Conservation (phyloP, 2,329 filamentous ascomycete species). For the Rutstroemia sp. region DNA sequence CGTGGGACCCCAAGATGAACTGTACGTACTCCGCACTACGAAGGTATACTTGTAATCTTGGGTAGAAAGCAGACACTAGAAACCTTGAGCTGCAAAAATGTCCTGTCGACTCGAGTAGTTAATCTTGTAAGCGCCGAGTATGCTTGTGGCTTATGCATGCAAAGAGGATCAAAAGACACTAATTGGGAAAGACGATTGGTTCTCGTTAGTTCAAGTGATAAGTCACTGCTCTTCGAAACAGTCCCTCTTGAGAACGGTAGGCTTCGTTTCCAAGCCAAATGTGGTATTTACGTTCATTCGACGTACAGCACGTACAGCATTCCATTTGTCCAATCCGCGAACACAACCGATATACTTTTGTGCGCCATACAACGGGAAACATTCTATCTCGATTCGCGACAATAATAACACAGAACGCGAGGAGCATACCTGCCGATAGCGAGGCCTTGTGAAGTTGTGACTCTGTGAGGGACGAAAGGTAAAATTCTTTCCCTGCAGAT, state of each 20-base stretch:
- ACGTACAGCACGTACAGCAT: neutral
- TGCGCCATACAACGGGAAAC: neutral
- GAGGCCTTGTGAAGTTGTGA: too few relatives aligned
- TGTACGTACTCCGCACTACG: too few relatives aligned
- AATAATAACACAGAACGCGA: neutral
- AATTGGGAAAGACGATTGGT: neutral
- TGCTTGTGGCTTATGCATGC: conserved; percentile 1
- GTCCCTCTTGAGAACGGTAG: neutral
- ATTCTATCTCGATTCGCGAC: neutral
- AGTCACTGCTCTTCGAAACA: too few relatives aligned
- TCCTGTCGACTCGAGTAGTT: neutral
- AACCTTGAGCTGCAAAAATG: neutral
- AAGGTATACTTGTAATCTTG: neutral
- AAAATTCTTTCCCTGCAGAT: too few relatives aligned
- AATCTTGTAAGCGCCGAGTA: conserved; percentile 6
- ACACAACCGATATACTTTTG: too few relatives aligned
- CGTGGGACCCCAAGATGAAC: too few relatives aligned
- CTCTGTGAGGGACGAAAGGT: too few relatives aligned
- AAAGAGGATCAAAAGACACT: conserved; percentile 6
- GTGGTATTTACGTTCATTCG: neutral
- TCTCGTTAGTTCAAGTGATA: neutral
- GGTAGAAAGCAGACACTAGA: neutral
- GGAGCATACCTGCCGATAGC: too few relatives aligned
- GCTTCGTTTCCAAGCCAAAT: neutral
- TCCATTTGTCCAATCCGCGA: neutral